Percentiles rank a stretch among this genome's conserved stretches.
These are phyloP conservation scores for Psophocarpus tetragonolobus DNA, from an alignment of 306 rosid species.

Conservation along the genomic window DNA sequence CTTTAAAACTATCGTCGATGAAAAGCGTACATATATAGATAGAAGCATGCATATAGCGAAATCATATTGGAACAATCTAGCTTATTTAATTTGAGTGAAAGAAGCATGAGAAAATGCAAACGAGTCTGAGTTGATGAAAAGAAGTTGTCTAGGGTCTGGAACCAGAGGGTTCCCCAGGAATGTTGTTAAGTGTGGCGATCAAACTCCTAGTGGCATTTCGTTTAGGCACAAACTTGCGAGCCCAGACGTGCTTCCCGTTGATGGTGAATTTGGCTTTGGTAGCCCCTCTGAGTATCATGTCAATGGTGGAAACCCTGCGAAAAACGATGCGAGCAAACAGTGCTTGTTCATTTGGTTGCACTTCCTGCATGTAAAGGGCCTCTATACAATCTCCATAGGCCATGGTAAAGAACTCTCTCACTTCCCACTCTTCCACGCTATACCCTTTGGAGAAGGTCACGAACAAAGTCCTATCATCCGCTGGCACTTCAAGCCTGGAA, in stretches of 20 bases:
- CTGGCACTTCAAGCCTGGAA: neutral
- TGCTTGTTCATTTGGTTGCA: conserved; percentile 44
- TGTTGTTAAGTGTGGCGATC: neutral
- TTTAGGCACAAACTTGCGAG: conserved; percentile 63
- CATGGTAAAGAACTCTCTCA: conserved; percentile 45
- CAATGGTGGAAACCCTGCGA: conserved; percentile 32
- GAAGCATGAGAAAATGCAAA: neutral
- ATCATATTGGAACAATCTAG: too few species aligned
- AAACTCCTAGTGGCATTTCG: neutral
- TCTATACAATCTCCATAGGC: conserved; percentile 62
- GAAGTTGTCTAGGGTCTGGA: neutral
- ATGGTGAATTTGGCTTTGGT: conserved; percentile 58
- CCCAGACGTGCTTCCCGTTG: conserved; percentile 82
- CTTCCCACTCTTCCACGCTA: conserved; percentile 59
- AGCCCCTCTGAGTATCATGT: conserved; percentile 50
- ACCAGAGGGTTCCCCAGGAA: neutral
- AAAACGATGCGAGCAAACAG: conserved; percentile 70
- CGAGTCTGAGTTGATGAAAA: neutral
- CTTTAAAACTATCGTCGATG: too few species aligned
- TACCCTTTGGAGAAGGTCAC: conserved; percentile 79
- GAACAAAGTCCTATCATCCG: conserved; percentile 66
- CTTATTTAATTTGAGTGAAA: too few species aligned
- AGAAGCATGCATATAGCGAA: too few species aligned
- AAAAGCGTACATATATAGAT: too few species aligned
- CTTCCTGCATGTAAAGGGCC: conserved; percentile 65